Percentiles rank a stretch among this genome's conserved stretches.
These are phyloP conservation scores for Nicotiana tomentosiformis DNA, from an alignment of 257 asterid species.

Conservation along the genomic window DNA sequence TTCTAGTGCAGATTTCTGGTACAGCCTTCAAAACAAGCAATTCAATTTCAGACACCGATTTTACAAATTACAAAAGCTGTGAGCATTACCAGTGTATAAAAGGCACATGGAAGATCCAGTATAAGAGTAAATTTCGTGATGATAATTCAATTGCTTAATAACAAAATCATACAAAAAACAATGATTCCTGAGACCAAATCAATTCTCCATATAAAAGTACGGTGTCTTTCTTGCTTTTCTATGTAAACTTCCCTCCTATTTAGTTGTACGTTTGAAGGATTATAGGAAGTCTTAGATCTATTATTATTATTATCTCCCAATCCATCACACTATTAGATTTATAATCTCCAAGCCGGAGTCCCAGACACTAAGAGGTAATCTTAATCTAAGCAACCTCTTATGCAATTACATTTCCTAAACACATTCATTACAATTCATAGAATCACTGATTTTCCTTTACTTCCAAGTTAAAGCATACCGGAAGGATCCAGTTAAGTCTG, in stretches of 20 bases:
- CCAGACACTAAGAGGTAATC: not conserved
- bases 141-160: not conserved
- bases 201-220: not conserved
- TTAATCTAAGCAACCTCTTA: not conserved
- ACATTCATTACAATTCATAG: not conserved
- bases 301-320: not conserved
- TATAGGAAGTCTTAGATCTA: not conserved
- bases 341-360: not conserved
- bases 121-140: not conserved
- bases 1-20: slow-evolving; percentile 77
- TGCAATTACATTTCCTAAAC: not conserved
- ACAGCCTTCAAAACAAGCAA: slow-evolving; percentile 50
- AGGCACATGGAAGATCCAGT: not conserved
- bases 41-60: not conserved
- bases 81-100: not conserved
- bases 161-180: not conserved
- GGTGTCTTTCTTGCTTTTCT: not conserved
- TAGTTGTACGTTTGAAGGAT: not conserved
- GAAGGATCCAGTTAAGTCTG: slow-evolving; percentile 97
- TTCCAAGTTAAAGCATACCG: slow-evolving; percentile 40
- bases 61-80: not conserved
- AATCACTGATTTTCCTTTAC: not conserved
- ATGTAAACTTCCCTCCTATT: not conserved
- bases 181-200: not conserved
- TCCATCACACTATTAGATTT: not conserved